Evolutionary conservation across 139 green algal species (phyloP).

Genomic region (Eudorina sp.): DNA sequence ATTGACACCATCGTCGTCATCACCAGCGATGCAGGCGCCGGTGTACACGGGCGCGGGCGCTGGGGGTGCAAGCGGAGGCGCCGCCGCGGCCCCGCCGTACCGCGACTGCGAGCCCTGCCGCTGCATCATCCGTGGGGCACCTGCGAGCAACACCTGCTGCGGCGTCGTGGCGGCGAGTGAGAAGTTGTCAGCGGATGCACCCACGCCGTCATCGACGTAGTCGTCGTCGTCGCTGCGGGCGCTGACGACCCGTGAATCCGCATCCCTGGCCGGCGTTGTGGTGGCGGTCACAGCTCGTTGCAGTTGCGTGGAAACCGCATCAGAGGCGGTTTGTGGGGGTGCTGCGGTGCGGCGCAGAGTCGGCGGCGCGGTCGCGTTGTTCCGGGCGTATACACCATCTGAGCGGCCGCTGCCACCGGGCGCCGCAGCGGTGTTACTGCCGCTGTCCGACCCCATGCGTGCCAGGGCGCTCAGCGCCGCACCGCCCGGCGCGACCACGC

Average conservation of each 20-base stretch:
- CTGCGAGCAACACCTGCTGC: not conserved
- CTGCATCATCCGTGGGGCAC: not conserved
- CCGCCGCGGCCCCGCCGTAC: not conserved
- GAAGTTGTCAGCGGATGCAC: conserved; percentile 30
- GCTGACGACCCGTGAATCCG: not conserved
- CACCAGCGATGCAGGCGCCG: not conserved
- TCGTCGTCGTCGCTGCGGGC: not conserved
- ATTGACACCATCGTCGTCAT: conserved; percentile 19
- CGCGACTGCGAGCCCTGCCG: not conserved
- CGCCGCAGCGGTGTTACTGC: not conserved
- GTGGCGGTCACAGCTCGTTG: not conserved
- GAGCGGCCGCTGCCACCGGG: not conserved
- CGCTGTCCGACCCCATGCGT: conserved; percentile 10
- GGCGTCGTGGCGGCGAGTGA: not conserved
- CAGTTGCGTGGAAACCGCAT: too few species aligned
- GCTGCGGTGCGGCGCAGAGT: not conserved
- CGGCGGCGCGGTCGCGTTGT: not conserved
- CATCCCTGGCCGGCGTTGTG: too few species aligned
- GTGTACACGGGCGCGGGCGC: not conserved
- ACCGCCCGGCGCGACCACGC: not conserved
- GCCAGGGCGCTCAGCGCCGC: not conserved
- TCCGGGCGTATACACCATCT: not conserved
- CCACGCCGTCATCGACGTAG: not conserved
- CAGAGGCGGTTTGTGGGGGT: too few species aligned
- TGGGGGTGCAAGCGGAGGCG: not conserved